Percentiles rank a stretch among this genome's conserved stretches.
phyloP scores from a whole-genome alignment of 2,329 filamentous ascomycete species.

The Xylariaceae sp. region DNA sequence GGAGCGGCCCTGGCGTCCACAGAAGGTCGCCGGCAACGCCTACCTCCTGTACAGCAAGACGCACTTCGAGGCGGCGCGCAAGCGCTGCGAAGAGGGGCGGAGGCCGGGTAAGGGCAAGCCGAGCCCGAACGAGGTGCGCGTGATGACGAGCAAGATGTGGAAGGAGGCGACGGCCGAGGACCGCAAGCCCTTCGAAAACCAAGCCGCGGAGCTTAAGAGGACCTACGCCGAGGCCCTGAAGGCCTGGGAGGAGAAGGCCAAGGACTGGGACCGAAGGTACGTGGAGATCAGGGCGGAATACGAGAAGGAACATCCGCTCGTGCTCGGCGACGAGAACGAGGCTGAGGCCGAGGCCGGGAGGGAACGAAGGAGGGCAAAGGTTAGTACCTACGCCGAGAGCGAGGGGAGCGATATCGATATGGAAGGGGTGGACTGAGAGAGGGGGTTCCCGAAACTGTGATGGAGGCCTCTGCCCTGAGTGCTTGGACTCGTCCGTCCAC shows the following conservation, averaged over 20 bases:
- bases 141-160: slow-evolving; percentile 90
- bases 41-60: slow-evolving; percentile 89
- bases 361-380: slow-evolving; percentile 37
- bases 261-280: slow-evolving; percentile 73
- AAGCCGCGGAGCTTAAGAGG: slow-evolving; percentile 71
- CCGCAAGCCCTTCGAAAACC: slow-evolving; percentile 76
- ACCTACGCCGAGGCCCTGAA: slow-evolving; percentile 61
- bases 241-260: slow-evolving; percentile 63
- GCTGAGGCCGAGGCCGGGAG: slow-evolving; percentile 25
- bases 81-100: slow-evolving; percentile 66
- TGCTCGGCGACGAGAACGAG: slow-evolving; percentile 35
- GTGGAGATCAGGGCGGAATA: slow-evolving; percentile 55
- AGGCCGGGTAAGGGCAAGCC: slow-evolving; percentile 65
- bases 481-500: background rate
- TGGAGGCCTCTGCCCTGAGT: background rate
- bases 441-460: background rate
- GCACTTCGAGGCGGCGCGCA: slow-evolving; percentile 65
- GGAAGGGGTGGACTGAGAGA: slow-evolving; percentile 9
- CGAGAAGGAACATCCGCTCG: slow-evolving; percentile 54
- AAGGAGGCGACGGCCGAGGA: slow-evolving; percentile 71
- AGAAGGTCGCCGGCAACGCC: slow-evolving; percentile 76
- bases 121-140: slow-evolving; percentile 79
- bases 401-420: slow-evolving; percentile 41
- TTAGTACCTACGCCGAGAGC: slow-evolving; percentile 44
- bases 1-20: slow-evolving; percentile 72